A percentile compares a stretch with the other conserved stretches of the same genome.
phyloP scores from a whole-genome alignment of 192 early-diverging fungal species.

The Umbelopsis isabellina region DNA sequence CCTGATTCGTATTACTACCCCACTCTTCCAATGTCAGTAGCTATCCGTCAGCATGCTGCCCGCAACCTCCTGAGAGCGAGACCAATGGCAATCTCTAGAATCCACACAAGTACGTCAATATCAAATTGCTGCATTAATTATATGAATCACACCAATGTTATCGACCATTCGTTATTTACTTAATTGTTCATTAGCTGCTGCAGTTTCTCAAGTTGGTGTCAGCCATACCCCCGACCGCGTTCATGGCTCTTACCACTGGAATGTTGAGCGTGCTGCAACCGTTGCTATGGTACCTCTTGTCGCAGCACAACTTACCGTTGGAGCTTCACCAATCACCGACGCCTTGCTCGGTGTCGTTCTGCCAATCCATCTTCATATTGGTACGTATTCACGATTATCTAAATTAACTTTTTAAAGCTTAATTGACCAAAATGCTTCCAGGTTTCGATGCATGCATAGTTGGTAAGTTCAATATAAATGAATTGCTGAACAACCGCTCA shows the following conservation, averaged over 20 bases:
- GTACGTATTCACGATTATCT: conserved; percentile 66
- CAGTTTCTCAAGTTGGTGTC: conserved; percentile 42
- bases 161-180: conserved; percentile 14
- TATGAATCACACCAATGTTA: neutral
- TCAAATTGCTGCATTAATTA: neutral
- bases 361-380: conserved; percentile 90
- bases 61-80: conserved; percentile 15
- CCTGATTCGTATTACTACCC: conserved; percentile 11
- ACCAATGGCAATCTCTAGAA: conserved; percentile 15
- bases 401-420: neutral
- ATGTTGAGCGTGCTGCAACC: conserved; percentile 87
- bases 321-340: conserved; percentile 89
- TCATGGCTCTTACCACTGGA: conserved; percentile 96
- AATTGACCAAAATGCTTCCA: conserved; percentile 18
- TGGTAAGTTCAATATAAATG: conserved; percentile 23
- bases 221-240: conserved; percentile 60
- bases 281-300: conserved; percentile 77
- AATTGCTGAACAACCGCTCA: too few species aligned
- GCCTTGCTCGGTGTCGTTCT: conserved; percentile 87
- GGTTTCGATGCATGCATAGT: conserved; percentile 42
- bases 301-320: conserved; percentile 73
- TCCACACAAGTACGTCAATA: conserved; percentile 1
- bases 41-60: conserved; percentile 13
- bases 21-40: conserved; percentile 20
- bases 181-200: conserved; percentile 20